phyloP scores from a whole-genome alignment of 2,329 filamentous ascomycete species.

The Phaeosphaeriaceae sp. region DNA sequence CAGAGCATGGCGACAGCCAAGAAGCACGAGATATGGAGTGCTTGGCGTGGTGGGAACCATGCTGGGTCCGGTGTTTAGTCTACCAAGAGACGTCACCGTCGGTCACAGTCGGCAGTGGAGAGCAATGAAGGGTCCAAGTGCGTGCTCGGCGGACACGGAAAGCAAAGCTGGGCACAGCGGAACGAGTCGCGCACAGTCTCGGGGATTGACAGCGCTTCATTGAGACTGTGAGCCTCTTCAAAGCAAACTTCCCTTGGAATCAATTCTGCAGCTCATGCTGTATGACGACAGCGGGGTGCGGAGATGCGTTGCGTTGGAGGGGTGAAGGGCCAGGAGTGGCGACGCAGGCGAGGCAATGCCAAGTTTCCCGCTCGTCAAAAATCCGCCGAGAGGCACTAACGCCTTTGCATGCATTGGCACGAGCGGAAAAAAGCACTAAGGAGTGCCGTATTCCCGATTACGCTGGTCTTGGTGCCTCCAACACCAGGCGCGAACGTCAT shows the following conservation, averaged over 20 bases:
- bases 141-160: conserved; percentile 13
- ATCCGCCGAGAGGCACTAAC: conserved; percentile 19
- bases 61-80: conserved; percentile 29
- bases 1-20: conserved; percentile 38
- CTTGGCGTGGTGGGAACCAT: conserved; percentile 37
- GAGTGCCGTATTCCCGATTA: conserved; percentile 20
- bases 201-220: background rate
- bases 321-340: conserved; percentile 15
- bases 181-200: conserved; percentile 5
- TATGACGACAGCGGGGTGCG: conserved; percentile 23
- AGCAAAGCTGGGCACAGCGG: conserved; percentile 6
- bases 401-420: conserved; percentile 4
- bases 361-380: conserved; percentile 34
- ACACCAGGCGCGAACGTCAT: conserved; percentile 24
- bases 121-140: conserved; percentile 17
- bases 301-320: conserved; percentile 16
- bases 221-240: background rate
- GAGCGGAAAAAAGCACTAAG: conserved; percentile 9
- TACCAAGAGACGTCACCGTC: conserved; percentile 31
- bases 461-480: conserved; percentile 4
- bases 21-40: conserved; percentile 28
- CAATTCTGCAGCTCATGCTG: background rate
- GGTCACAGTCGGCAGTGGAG: conserved; percentile 25
- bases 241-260: background rate
- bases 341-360: conserved; percentile 23